Base-by-base conservation (phyloP, 495 filamentous ascomycete genomes). In the Neurospora hispaniola region DNA sequence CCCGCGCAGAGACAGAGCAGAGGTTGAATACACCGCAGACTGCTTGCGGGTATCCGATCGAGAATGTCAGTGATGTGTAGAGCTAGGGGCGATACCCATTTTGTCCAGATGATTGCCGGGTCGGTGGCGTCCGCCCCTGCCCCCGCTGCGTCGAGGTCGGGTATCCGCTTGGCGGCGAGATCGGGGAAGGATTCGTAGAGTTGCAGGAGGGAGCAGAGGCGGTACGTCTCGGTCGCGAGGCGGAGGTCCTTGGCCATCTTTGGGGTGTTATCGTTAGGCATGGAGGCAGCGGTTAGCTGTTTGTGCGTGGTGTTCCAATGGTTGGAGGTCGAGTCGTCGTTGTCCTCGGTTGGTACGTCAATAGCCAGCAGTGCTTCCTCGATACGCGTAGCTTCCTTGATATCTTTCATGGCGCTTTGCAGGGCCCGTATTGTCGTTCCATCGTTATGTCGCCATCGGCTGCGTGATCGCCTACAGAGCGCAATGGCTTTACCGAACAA, bases 401-500 rank as follows among this genome's bases (percentile, higher is more conserved):
- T 81, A 27, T 81, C 78, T 71, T 68, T 75, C 73, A 80, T 77
- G 9, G 80, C 80, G 43, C 75, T 76, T 35, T 81, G 74, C n/a
- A 81, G 71, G 16, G 74, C 48, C 3, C 71, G 71, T 69, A 78
- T 77, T 43, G 77, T 81, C 3, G 78, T 80, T 0, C 77, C 78
- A 23, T 76, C 75, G 40, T 79, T 79, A 31, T 75, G 73, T 42
- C 76, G 71, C 80, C 80, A 81, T 31, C 80, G 76, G 16, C 69
- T 78, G 12, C 80, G 80, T 9, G 80, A 81, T 40, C 78, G 76
- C 20, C 77, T 73, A 27, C 78, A 80, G 4, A 81, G 74, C 4
- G 78, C 78, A 4, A 79, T 72, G n/a, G 78, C 77, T 71, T 81
- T 81, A 68, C 79, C 79, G 72, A 81, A 81, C 66, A 79, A 46